Evolutionary conservation across 768 basidiomycete genomes (phyloP), one percentile per base, ranked within the genome.

Genomic region (Amanita rimosa): DNA sequence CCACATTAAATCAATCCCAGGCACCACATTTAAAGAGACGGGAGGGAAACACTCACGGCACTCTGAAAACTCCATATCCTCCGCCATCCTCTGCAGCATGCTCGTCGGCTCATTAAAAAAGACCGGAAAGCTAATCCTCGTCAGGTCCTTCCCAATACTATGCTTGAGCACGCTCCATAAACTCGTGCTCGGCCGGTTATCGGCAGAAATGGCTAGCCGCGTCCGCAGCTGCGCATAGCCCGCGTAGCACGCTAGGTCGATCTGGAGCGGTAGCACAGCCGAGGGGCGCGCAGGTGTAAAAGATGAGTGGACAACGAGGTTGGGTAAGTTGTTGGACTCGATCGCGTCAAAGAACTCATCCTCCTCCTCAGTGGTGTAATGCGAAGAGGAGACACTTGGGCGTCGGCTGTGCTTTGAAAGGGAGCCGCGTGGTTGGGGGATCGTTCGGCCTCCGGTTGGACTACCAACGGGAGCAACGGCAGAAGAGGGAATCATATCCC

Each of bases 281-380:
- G 44, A 64, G 41, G 33, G 55, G 21, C 35, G 49, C 0, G 72
- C 74, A 50, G 71, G 72, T 19, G 73, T 66, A n/a, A 90, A 71
- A 10, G 75, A 71, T 22, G 81, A 73, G 43, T 79, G 75, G 14
- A 94, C 73, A 22, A 85, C 65, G 13, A 94, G 70, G 57, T 85
- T 88, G 4, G 88, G 86, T 0, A 94, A 66, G 36, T 72, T 79
- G 41, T 85, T 84, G 13, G 80, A 64, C 60, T 97, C 94, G 58
- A 97, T 93, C 26, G 95, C 94, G 62, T 97, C 95, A 60, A 95
- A 97, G 65, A 97, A 97, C 64, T 98, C 93, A 64, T 97, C 95
- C 58, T 93, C 86, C 37, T 89, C 86, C 57, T 87, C 85, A 1
- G 83, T 85, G 5, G 83, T 85, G 8, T 70, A 56, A 35, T 42